These are phyloP conservation scores for Gaertneriomyces semiglobifer DNA, from an alignment of 192 early-diverging fungal species.

Conservation along the genomic window DNA sequence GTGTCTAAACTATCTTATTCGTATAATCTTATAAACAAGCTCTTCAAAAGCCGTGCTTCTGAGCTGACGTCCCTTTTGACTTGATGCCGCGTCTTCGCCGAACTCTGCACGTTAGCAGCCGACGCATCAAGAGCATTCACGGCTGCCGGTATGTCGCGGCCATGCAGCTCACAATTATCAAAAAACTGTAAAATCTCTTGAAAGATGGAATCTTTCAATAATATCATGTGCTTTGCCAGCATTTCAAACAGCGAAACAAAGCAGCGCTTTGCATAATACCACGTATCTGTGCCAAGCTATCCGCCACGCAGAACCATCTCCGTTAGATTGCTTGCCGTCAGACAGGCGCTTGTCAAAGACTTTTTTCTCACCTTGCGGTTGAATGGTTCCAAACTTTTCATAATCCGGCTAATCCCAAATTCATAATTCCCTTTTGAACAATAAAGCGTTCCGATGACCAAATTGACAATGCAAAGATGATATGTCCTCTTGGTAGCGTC, in stretches of 20 bases:
- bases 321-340: not conserved
- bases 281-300: constrained; percentile 63
- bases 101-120: constrained; percentile 2
- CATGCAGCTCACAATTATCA: constrained; percentile 56
- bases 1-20: constrained; percentile 19
- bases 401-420: constrained; percentile 63
- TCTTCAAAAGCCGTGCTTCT: constrained; percentile 58
- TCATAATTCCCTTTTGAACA: constrained; percentile 68
- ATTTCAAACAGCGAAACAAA: constrained; percentile 60
- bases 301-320: not conserved
- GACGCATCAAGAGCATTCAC: constrained; percentile 43
- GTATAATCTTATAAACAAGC: constrained; percentile 51
- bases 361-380: constrained; percentile 54
- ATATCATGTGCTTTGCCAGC: constrained; percentile 65
- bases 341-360: not conserved
- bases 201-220: constrained; percentile 59
- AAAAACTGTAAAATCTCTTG: constrained; percentile 56
- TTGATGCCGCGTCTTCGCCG: constrained; percentile 19
- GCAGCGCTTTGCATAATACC: constrained; percentile 66
- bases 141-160: constrained; percentile 52
- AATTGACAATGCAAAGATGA: constrained; percentile 64
- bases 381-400: constrained; percentile 65
- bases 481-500: constrained; percentile 56
- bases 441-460: constrained; percentile 66
- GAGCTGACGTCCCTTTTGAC: constrained; percentile 49